phyloP scores from a whole-genome alignment of 768 basidiomycete species.

The Rhodotorula taiwanensis region DNA sequence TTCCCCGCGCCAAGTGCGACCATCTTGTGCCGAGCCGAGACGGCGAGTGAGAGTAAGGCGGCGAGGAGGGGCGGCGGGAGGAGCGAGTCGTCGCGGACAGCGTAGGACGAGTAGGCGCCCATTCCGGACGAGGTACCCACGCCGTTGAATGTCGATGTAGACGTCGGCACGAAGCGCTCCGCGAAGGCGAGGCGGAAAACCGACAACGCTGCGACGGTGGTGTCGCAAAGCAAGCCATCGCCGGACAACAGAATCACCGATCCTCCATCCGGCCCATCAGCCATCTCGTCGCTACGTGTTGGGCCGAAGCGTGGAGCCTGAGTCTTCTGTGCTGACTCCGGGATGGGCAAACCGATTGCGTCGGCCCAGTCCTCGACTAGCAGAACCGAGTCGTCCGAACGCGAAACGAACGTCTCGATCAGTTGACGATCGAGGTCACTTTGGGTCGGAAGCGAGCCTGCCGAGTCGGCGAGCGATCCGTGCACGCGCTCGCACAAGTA shows the following conservation, averaged over 20 bases:
- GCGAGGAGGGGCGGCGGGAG: conserved; percentile 13
- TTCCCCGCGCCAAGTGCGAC: background rate
- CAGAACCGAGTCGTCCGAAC: no score
- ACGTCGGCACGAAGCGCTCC: conserved; percentile 2
- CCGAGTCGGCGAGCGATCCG: no score
- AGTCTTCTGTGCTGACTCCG: no score
- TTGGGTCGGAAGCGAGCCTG: no score
- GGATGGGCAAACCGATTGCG: background rate
- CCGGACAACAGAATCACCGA: no score
- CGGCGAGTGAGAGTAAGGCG: conserved; percentile 20
- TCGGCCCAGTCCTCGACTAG: conserved; percentile 4
- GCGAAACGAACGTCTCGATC: background rate
- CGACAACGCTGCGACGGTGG: conserved; percentile 13
- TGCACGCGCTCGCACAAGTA: background rate
- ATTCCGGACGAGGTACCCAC: no score
- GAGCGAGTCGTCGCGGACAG: conserved; percentile 10
- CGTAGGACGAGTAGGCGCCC: no score
- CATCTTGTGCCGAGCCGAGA: conserved; percentile 12
- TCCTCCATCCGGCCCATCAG: no score
- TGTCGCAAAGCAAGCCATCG: conserved; percentile 23
- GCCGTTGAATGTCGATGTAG: background rate
- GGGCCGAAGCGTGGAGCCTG: no score
- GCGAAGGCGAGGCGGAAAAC: conserved; percentile 22
- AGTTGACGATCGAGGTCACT: background rate
- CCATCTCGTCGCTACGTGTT: no score